A percentile compares a stretch with the other conserved stretches of the same genome.
These are phyloP conservation scores for Trichophyton simii DNA, from an alignment of 2,329 filamentous ascomycete species.

Conservation along the genomic window DNA sequence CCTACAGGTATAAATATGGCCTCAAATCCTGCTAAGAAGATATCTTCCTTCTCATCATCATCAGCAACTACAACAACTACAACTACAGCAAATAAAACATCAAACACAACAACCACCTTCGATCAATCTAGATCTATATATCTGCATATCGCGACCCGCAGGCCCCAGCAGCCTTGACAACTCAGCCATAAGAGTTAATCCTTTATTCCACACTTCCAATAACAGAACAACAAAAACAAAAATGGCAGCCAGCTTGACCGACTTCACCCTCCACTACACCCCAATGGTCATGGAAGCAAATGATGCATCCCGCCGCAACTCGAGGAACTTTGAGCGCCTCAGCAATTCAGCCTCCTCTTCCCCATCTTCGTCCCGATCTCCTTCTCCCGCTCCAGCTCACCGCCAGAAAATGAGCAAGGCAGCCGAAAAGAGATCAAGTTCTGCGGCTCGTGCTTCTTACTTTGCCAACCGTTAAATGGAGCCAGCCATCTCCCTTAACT, in stretches of 20 bases:
- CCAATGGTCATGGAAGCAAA: constrained; percentile 2
- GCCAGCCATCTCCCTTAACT: neutral
- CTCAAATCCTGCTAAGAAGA: neutral
- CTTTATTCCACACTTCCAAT: neutral
- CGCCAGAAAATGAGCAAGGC: neutral
- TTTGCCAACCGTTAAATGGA: neutral
- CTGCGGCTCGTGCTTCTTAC: neutral
- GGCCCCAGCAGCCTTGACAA: neutral
- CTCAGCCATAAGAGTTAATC: neutral
- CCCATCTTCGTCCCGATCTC: neutral
- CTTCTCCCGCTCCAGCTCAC: neutral
- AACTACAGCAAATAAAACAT: neutral
- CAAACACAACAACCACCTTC: no score
- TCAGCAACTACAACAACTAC: neutral
- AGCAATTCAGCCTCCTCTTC: neutral
- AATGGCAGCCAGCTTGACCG: constrained; percentile 4
- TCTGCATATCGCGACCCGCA: neutral
- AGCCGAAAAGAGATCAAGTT: neutral
- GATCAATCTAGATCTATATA: neutral
- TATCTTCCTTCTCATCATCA: neutral
- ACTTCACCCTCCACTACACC: constrained; percentile 2
- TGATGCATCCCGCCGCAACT: neutral
- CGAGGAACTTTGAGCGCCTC: neutral
- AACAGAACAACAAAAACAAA: neutral
- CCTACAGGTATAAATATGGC: neutral